Percentiles rank a stretch among this genome's conserved stretches.
phyloP scores from a whole-genome alignment of 1,139 yeast genomes.

The Pneumocystis carinii region DNA sequence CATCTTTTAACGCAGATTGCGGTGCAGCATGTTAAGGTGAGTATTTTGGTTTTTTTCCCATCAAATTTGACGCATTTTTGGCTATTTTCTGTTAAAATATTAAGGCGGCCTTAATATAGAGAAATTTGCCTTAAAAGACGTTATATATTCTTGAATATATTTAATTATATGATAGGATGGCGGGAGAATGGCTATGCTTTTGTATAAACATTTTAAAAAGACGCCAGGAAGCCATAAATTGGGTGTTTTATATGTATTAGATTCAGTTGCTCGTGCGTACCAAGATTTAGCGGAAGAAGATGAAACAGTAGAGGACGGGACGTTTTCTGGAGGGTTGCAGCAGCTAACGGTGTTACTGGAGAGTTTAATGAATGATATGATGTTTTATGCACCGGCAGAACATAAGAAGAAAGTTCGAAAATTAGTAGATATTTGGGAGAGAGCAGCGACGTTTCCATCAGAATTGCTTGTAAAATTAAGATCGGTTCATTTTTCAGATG shows the following conservation, averaged over 20 bases:
- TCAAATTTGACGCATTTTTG: no score
- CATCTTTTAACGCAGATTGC: conserved; percentile 71
- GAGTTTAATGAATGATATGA: conserved; percentile 22
- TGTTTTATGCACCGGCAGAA: conserved; percentile 18
- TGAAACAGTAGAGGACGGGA: conserved; percentile 41
- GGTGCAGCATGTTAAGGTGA: conserved; percentile 42
- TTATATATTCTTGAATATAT: neutral
- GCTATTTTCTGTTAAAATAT: no score
- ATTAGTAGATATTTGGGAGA: conserved; percentile 83
- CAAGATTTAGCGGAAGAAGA: conserved; percentile 55
- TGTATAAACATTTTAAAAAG: neutral
- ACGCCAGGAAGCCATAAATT: conserved; percentile 72
- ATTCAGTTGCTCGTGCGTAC: conserved; percentile 77
- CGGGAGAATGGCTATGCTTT: neutral
- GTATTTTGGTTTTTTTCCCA: conserved; percentile 10
- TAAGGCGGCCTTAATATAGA: no score
- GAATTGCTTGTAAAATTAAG: conserved; percentile 16
- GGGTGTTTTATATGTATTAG: conserved; percentile 82
- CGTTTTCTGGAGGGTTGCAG: conserved; percentile 59
- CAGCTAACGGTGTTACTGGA: conserved; percentile 23
- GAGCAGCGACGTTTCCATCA: conserved; percentile 60
- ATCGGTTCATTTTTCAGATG: conserved; percentile 8
- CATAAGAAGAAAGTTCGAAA: conserved; percentile 53
- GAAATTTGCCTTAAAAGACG: no score
- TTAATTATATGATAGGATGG: neutral